Base-by-base conservation (phyloP, 2,329 filamentous ascomycete genomes). In the Epicoccum sorghinum region DNA sequence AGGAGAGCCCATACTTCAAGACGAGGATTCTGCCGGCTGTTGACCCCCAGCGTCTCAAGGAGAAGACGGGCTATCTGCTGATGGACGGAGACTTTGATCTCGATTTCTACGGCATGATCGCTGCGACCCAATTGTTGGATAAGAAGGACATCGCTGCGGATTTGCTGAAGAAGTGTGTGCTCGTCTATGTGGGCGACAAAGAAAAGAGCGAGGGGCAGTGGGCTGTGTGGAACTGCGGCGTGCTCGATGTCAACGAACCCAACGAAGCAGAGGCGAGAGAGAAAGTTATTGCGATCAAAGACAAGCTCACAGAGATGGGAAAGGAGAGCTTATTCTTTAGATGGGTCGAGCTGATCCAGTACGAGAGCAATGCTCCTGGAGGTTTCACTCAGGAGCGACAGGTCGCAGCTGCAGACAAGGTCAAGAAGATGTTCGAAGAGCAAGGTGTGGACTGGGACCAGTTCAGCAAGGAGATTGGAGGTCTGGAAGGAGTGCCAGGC, bases 291-390 rank as follows among this genome's bases (percentile, higher is more conserved):
- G 82, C 83, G 3, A 96, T 97, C 72, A 87, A 90, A 65, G 89
- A 95, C 38, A 86, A 86, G 18, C 80, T 97, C 63, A 82, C 84
- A 1, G 82, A 82, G 3, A 81, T 95, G 74, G 91, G 89, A 38
- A 96, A 96, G 76, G 93, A 96, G 73, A 86, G 89, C 60, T 74
- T 97, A 47, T 97, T 97, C 78, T 96, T 90, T 78, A 86, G 89
- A 50, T 96, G 92, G 91, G 90, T 96, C 43, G 93, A 97, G 78
- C 83, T 96, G 69, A 87, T 97, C 44, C 92, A 97, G 76, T 96
- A 86, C 67, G 92, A 96, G 76, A 88, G 90, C 37, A 88, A 86
- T 32, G 83, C 84, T 62, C 89, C 91, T 0, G 90, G 88, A 14
- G 90, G 90, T 0, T 96, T 96, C 69, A 89, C 88, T 1, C 78